Evolutionary conservation across 805 yeast genomes (phyloP).

Genomic region (Starmerella bombicola): DNA sequence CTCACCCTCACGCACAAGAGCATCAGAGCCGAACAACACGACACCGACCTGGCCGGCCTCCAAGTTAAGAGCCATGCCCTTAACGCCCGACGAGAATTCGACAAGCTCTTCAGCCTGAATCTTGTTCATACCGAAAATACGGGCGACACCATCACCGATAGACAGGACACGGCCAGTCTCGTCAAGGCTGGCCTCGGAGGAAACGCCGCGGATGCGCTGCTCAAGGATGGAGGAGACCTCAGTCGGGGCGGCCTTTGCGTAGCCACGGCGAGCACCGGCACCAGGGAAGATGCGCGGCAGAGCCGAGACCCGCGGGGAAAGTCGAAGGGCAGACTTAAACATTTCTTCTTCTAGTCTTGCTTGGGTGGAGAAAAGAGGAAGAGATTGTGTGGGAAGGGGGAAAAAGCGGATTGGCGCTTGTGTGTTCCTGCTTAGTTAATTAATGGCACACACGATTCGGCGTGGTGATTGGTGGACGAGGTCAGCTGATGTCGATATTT

Average conservation of each 20-base stretch:
- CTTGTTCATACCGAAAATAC: constrained; percentile 99
- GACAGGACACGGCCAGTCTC: constrained; percentile 99
- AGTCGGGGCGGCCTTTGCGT: constrained; percentile 98
- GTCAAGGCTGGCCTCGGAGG: constrained; percentile 92
- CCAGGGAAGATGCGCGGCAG: constrained; percentile 27
- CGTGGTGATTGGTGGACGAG: constrained; percentile 10
- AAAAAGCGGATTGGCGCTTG: constrained; percentile 13
- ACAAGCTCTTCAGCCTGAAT: constrained; percentile 99
- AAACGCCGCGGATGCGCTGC: constrained; percentile 98
- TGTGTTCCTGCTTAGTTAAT: constrained; percentile 2
- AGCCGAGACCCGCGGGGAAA: constrained; percentile 30
- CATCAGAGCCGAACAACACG: constrained; percentile 98
- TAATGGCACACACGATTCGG: constrained; percentile 4
- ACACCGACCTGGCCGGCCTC: constrained; percentile 99
- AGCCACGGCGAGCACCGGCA: constrained; percentile 54
- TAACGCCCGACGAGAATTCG: constrained; percentile 98
- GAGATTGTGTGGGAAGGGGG: constrained; percentile 13
- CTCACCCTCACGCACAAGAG: constrained; percentile 98
- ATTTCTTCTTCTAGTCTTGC: constrained; percentile 21
- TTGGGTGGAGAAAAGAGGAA: constrained; percentile 11
- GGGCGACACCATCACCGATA: constrained; percentile 99
- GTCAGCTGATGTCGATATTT: too few species aligned
- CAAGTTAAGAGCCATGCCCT: constrained; percentile 99
- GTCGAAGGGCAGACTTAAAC: constrained; percentile 34
- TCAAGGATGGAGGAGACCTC: constrained; percentile 98